Conservation (phyloP, 2,329 filamentous ascomycete genomes). For the Bipolaris sorokiniana region DNA sequence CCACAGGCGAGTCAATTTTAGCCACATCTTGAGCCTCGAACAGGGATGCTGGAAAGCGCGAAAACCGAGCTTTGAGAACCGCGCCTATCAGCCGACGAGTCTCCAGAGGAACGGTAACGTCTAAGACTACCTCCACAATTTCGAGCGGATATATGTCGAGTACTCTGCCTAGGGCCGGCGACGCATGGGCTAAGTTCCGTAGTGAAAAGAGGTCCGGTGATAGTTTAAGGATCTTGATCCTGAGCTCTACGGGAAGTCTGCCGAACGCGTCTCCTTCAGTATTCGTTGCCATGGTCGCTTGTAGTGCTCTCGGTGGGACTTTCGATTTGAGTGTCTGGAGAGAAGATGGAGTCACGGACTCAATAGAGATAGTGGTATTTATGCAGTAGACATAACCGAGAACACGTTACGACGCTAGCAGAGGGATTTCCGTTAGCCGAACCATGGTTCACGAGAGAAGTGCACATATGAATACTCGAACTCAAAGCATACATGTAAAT, state of each 20-base stretch:
- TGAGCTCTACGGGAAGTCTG: conserved; percentile 14
- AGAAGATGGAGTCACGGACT: conserved; percentile 5
- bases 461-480: not conserved
- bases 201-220: conserved; percentile 11
- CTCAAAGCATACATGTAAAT: not conserved
- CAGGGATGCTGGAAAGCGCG: conserved; percentile 1
- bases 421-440: conserved; percentile 1
- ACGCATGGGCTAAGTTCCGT: conserved; percentile 10
- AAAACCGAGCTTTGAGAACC: conserved; percentile 2
- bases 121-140: conserved; percentile 12
- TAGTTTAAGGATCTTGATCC: conserved; percentile 12
- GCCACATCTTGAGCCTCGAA: conserved; percentile 1
- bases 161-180: conserved; percentile 10
- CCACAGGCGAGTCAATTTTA: not conserved
- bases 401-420: not conserved
- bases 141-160: conserved; percentile 18
- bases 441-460: not conserved
- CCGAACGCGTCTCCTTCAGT: conserved; percentile 9
- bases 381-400: not conserved
- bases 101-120: conserved; percentile 7
- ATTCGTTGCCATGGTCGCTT: conserved; percentile 1
- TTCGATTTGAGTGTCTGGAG: not conserved
- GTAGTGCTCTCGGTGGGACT: not conserved
- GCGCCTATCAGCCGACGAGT: not conserved
- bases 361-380: conserved; percentile 1